Evolutionary conservation across 768 basidiomycete species (phyloP).

Genomic region (Trametopsis cervina): DNA sequence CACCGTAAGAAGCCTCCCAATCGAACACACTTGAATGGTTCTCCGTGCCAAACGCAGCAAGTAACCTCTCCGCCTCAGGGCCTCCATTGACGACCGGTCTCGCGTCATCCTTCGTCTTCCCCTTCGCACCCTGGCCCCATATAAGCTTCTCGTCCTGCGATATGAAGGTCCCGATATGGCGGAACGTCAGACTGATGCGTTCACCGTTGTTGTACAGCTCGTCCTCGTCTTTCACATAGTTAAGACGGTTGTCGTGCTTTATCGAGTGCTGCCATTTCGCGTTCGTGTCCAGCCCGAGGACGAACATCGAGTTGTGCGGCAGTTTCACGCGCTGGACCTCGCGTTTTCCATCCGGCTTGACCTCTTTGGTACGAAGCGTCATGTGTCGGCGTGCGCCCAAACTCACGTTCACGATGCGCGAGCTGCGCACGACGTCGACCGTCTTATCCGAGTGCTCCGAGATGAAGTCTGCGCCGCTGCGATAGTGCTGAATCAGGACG

Average conservation of each 20-base stretch:
- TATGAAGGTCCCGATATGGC: slow-evolving; percentile 73
- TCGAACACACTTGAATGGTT: slow-evolving; percentile 65
- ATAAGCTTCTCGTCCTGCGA: slow-evolving; percentile 44
- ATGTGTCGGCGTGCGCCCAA: slow-evolving; percentile 73
- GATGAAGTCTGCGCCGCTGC: slow-evolving; percentile 73
- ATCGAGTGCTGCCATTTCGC: slow-evolving; percentile 71
- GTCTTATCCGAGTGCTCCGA: slow-evolving; percentile 88
- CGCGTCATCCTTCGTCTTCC: slow-evolving; percentile 51
- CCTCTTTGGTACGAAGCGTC: slow-evolving; percentile 62
- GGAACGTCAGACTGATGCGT: slow-evolving; percentile 76
- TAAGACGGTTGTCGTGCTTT: slow-evolving; percentile 65
- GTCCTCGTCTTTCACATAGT: slow-evolving; percentile 40
- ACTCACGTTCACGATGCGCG: slow-evolving; percentile 75
- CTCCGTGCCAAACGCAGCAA: slow-evolving; percentile 66
- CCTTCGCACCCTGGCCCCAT: slow-evolving; percentile 67
- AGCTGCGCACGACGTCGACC: slow-evolving; percentile 68
- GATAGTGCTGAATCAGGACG: slow-evolving; percentile 77
- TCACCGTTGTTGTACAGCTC: slow-evolving; percentile 54
- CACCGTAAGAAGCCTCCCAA: slow-evolving; percentile 61
- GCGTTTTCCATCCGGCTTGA: slow-evolving; percentile 21
- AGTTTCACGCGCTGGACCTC: slow-evolving; percentile 40
- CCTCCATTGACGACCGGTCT: slow-evolving; percentile 46
- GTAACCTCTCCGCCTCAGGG: slow-evolving; percentile 40
- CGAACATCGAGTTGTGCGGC: slow-evolving; percentile 79
- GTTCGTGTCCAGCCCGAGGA: slow-evolving; percentile 71